Percentiles rank a stretch among this genome's conserved stretches.
Evolutionary conservation across 2,329 filamentous ascomycete species (phyloP).

Genomic region (Periconia macrospinosa): DNA sequence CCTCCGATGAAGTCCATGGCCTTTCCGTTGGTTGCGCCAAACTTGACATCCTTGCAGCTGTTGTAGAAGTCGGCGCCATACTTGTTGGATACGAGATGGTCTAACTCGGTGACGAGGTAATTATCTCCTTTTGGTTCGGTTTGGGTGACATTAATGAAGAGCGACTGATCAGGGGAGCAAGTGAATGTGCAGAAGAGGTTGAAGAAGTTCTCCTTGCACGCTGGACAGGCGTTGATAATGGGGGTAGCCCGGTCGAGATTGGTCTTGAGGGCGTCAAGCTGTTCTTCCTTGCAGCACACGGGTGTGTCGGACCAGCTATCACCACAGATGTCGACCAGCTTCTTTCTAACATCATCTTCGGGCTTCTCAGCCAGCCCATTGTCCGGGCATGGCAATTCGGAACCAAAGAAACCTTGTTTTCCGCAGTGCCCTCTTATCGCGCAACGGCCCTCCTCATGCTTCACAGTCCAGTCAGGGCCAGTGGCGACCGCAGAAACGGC

Average conservation of each 20-base stretch:
- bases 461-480: slow-evolving; percentile 45
- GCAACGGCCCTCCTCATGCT: slow-evolving; percentile 85
- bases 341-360: slow-evolving; percentile 68
- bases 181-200: slow-evolving; percentile 98
- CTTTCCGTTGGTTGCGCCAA: slow-evolving; percentile 87
- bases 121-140: slow-evolving; percentile 65
- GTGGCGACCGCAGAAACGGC: slow-evolving; percentile 31
- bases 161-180: slow-evolving; percentile 93
- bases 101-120: slow-evolving; percentile 79
- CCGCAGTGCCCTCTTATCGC: slow-evolving; percentile 91
- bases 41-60: slow-evolving; percentile 99
- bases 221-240: slow-evolving; percentile 90
- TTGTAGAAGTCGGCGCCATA: slow-evolving; percentile 90
- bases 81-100: slow-evolving; percentile 81
- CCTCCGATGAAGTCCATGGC: slow-evolving; percentile 97
- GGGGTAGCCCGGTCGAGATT: slow-evolving; percentile 86
- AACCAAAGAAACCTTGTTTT: slow-evolving; percentile 85
- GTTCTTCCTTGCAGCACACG: slow-evolving; percentile 81
- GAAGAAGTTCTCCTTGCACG: slow-evolving; percentile 98
- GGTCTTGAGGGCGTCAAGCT: slow-evolving; percentile 78
- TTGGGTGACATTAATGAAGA: slow-evolving; percentile 90
- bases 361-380: slow-evolving; percentile 81
- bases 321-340: slow-evolving; percentile 84
- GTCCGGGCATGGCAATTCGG: slow-evolving; percentile 88
- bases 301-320: slow-evolving; percentile 80